Conservation (phyloP, 2,329 filamentous ascomycete species). For the Lomentospora prolificans region DNA sequence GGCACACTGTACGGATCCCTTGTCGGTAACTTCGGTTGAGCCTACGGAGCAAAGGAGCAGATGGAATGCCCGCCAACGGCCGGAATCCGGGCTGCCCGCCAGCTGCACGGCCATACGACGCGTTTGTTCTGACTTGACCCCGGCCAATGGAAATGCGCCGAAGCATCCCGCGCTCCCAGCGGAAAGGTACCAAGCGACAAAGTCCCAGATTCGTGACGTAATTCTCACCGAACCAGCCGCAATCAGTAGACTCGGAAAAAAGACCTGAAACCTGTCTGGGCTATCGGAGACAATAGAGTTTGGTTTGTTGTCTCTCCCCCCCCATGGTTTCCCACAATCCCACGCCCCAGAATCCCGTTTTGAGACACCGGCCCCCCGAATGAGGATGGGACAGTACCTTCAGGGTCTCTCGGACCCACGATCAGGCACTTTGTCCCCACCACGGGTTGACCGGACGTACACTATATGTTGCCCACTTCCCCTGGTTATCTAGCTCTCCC, state of each 20-base stretch:
- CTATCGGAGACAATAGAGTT: no score
- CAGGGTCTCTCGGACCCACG: not conserved
- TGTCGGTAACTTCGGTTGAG: conserved; percentile 1
- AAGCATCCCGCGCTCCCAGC: not conserved
- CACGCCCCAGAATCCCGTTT: no score
- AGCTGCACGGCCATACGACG: not conserved
- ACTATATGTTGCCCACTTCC: not conserved
- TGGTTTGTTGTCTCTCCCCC: no score
- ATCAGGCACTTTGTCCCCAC: not conserved
- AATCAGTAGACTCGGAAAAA: no score
- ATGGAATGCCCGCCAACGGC: not conserved
- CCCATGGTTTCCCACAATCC: no score
- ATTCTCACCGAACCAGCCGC: not conserved
- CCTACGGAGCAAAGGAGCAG: not conserved
- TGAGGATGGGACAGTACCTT: not conserved
- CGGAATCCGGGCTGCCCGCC: not conserved
- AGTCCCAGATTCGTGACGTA: not conserved
- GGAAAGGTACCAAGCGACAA: not conserved
- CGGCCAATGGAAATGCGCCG: not conserved
- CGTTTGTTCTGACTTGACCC: not conserved
- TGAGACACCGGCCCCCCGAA: no score
- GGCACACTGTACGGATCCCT: not conserved
- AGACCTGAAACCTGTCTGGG: no score
- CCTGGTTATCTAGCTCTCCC: not conserved
- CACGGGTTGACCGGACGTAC: not conserved